Base-by-base conservation (phyloP, 352 stramenopile genomes). In the Phytophthora syringae region DNA sequence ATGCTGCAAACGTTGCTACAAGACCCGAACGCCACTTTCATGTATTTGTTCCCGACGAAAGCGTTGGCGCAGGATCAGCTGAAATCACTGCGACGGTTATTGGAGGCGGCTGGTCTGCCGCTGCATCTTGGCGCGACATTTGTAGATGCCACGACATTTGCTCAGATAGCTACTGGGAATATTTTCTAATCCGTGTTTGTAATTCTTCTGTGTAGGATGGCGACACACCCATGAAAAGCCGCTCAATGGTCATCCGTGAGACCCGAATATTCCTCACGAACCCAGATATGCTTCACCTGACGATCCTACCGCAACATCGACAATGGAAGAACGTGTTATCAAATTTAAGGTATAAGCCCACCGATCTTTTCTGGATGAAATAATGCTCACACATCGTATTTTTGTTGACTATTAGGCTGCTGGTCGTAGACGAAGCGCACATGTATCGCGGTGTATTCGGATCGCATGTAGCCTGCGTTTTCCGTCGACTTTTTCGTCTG, bases 1-100 rank as follows among this genome's bases (percentile, higher is more conserved):
- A 97, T 98, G 61, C 69, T 99, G 21, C 64, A 88, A 64, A 79
- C 60, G 67, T 79, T 92, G 30, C 59, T 94, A 1, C 53, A 76
- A 39, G 84, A 84, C n/a, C 50, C 72, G 2, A 25, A 68, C 9
- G 77, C 89, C 32, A 93, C 74, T 52, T 95, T 81, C 84, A 73
- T 99, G 42, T 97, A 98, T 40, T 59, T 99, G 5, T 99, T 99
- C 64, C 98, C 98, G 0, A 99, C 98, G 13, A 99, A 99, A 74
- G 97, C 97, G 25, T 77, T 99, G 9, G 98, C 98, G 0, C 97
- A 99, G 73, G 98, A 99, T 83, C 98, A 99, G 74, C 77, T 98
- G 12, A 92, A 94, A 43, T 95, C 96, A 47, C 67, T 98, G 20
- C 75, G 83, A 43, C 60, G 63, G 25, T 79, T 98, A 7, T 64